Evolutionary conservation across 225 moss, liverwort and hornwort species (phyloP).

Genomic region (Takakia lepidozioides): DNA sequence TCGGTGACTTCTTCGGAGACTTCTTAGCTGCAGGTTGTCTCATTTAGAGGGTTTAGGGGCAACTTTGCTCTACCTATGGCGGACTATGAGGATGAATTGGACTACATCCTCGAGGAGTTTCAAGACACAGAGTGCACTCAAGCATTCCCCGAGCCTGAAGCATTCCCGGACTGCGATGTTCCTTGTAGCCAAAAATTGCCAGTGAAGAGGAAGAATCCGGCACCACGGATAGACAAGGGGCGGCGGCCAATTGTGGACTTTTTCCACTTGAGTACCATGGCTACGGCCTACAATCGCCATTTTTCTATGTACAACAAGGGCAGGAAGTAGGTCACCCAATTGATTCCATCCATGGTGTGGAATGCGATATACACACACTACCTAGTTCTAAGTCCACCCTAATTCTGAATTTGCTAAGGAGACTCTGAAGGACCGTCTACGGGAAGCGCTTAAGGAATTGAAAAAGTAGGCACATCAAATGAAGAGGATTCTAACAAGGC

Average conservation of each 20-base stretch:
- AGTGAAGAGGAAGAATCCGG: too few species aligned
- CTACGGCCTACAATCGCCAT: slow-evolving; percentile 5
- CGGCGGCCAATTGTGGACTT: neutral
- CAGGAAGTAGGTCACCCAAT: slow-evolving; percentile 1
- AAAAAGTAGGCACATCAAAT: slow-evolving; percentile 4
- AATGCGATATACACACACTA: slow-evolving; percentile 6
- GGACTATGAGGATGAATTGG: too few species aligned
- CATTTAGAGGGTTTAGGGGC: too few species aligned
- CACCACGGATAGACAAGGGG: too few species aligned
- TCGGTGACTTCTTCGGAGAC: too few species aligned
- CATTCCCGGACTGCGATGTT: too few species aligned
- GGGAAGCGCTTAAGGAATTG: slow-evolving; percentile 2
- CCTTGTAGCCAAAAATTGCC: too few species aligned
- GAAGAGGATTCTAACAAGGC: neutral
- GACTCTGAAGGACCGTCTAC: slow-evolving; percentile 4
- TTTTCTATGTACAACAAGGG: slow-evolving; percentile 3
- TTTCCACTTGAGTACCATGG: slow-evolving; percentile 1
- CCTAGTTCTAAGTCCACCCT: neutral
- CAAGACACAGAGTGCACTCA: too few species aligned
- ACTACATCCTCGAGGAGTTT: too few species aligned
- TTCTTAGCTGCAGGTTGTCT: too few species aligned
- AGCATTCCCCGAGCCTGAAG: too few species aligned
- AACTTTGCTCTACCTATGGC: too few species aligned
- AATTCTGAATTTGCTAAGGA: slow-evolving; percentile 1
- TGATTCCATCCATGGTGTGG: slow-evolving; percentile 7